phyloP scores from a whole-genome alignment of 495 filamentous ascomycete species.

The Xylaria acuta region DNA sequence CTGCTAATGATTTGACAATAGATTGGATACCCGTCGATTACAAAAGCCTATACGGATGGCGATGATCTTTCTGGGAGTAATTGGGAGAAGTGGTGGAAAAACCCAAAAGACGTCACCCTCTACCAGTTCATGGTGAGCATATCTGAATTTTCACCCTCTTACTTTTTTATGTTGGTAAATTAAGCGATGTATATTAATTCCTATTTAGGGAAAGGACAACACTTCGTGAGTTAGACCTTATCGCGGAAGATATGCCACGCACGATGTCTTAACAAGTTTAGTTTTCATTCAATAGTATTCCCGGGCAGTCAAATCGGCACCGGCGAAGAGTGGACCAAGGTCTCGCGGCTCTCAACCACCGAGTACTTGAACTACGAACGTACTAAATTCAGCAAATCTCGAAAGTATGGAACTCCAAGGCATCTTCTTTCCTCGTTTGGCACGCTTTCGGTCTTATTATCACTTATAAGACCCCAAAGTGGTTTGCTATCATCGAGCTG shows the following conservation, averaged over 20 bases:
- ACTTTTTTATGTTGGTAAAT: neutral
- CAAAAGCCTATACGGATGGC: conserved; percentile 80
- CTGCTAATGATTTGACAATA: neutral
- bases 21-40: conserved; percentile 88
- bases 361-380: conserved; percentile 97
- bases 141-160: neutral
- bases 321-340: conserved; percentile 84
- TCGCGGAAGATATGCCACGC: neutral
- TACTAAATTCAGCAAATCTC: conserved; percentile 94
- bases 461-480: neutral
- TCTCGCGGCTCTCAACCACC: conserved; percentile 86
- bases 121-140: conserved; percentile 80
- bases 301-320: conserved; percentile 87
- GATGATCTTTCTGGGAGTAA: conserved; percentile 12
- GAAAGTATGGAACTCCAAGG: conserved; percentile 44
- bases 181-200: neutral
- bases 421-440: neutral
- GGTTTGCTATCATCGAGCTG: neutral
- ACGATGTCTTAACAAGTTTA: conserved; percentile 11
- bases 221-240: conserved; percentile 58
- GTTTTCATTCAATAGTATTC: conserved; percentile 71
- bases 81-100: conserved; percentile 96
- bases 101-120: conserved; percentile 84
- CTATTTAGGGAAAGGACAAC: conserved; percentile 82
- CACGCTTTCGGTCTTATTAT: neutral